These are phyloP conservation scores for Phytophthora kernoviae DNA, from an alignment of 352 stramenopile species.

Conservation along the genomic window DNA sequence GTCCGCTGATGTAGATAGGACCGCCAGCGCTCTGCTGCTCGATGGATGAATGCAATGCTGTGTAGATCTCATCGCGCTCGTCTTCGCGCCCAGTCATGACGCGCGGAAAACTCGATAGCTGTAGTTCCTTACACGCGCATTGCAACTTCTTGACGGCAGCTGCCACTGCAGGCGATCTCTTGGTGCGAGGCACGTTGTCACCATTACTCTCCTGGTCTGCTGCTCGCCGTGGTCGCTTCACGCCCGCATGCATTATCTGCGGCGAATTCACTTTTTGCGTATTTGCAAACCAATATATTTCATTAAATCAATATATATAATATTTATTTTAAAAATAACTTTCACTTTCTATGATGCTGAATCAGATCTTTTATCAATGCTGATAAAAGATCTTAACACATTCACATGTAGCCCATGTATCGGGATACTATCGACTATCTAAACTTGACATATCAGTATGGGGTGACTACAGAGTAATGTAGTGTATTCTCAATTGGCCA, in stretches of 20 bases:
- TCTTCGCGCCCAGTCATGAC: conserved; percentile 65
- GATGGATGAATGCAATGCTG: conserved; percentile 56
- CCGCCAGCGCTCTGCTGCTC: conserved; percentile 51
- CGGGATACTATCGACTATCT: too few relatives aligned
- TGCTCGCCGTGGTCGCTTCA: conserved; percentile 13
- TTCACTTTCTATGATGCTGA: too few relatives aligned
- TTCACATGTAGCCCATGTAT: too few relatives aligned
- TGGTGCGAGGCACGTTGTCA: not conserved
- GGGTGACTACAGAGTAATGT: too few relatives aligned
- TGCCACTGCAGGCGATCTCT: conserved; percentile 1
- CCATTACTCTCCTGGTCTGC: not conserved
- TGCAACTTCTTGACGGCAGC: conserved; percentile 46
- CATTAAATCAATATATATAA: too few relatives aligned
- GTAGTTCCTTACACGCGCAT: conserved; percentile 60
- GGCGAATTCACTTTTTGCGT: not conserved
- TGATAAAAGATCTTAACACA: too few relatives aligned
- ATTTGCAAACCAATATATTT: not conserved
- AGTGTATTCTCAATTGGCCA: too few relatives aligned
- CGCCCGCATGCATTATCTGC: conserved; percentile 4
- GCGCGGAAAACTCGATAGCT: conserved; percentile 60
- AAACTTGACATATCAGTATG: too few relatives aligned
- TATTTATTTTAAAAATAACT: too few relatives aligned
- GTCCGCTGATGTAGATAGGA: conserved; percentile 73
- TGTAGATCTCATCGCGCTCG: conserved; percentile 64
- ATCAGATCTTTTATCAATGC: too few relatives aligned